Evolutionary conservation across 352 stramenopile genomes (phyloP).

Genomic region (Stephanocyclus meneghinianus): DNA sequence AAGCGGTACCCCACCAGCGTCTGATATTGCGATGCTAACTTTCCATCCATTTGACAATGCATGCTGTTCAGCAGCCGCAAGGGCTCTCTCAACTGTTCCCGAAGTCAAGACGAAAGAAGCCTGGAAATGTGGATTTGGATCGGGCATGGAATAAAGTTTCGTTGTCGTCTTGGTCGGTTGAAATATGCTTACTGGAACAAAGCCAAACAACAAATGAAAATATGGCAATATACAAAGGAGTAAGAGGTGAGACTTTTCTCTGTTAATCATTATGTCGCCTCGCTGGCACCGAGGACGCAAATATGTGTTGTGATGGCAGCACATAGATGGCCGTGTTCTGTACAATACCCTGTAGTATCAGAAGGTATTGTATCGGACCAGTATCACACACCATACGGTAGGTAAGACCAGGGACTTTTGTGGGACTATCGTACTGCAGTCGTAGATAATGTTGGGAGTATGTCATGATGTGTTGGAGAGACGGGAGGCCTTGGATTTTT

Average conservation of each 20-base stretch:
- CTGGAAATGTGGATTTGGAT: constrained; percentile 16
- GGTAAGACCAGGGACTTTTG: no score
- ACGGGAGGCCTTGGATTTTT: no score
- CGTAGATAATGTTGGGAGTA: no score
- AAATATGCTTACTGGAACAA: neutral
- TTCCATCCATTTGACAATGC: constrained; percentile 45
- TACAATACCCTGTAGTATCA: no score
- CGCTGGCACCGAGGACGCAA: no score
- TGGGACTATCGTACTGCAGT: no score
- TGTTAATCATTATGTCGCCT: neutral
- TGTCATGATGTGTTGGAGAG: no score
- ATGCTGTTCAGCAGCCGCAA: constrained; percentile 32
- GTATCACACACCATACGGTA: no score
- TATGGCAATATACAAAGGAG: neutral
- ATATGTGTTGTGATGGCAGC: no score
- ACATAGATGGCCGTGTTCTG: no score
- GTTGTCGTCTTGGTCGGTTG: neutral
- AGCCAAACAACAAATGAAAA: neutral
- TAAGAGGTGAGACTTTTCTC: neutral
- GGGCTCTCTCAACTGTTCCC: constrained; percentile 24
- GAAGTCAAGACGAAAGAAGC: constrained; percentile 30
- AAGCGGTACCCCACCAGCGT: constrained; percentile 47
- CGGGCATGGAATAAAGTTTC: neutral
- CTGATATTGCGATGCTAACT: constrained; percentile 50
- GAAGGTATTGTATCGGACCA: no score